Evolutionary conservation across 352 stramenopile species (phyloP).

Genomic region (Pythium phragmitis): DNA sequence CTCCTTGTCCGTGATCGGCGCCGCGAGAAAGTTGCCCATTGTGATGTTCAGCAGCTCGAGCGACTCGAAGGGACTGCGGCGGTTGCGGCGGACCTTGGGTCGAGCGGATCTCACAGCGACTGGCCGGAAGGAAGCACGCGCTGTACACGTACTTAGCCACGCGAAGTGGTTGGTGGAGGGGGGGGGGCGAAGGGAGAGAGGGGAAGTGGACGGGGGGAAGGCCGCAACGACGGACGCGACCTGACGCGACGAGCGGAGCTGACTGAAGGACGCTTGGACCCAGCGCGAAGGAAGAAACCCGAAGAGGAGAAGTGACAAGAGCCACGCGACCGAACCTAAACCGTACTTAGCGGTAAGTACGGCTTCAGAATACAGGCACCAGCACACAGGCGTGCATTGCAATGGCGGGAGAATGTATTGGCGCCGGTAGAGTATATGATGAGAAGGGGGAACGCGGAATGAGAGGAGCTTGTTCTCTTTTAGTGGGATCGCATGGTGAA

Average conservation of each 20-base stretch:
- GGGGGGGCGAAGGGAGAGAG: not conserved
- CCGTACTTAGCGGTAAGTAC: conserved; percentile 12
- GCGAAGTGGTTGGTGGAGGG: not conserved
- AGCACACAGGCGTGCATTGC: not conserved
- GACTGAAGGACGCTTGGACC: not conserved
- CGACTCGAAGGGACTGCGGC: conserved; percentile 18
- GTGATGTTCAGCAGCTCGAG: conserved; percentile 8
- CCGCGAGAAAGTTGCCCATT: conserved; percentile 84
- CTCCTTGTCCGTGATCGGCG: conserved; percentile 78
- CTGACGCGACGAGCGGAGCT: conserved; percentile 4
- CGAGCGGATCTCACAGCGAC: conserved; percentile 1
- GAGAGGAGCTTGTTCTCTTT: not conserved
- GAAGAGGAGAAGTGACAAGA: not conserved
- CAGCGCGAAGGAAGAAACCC: conserved; percentile 10
- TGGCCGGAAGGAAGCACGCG: not conserved
- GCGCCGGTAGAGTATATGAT: not conserved
- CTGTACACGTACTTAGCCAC: not conserved
- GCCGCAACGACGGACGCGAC: not conserved
- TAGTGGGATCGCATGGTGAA: conserved; percentile 75
- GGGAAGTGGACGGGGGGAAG: not conserved
- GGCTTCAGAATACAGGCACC: not conserved
- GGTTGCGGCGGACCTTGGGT: conserved; percentile 15
- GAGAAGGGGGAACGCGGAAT: not conserved
- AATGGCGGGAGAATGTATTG: not conserved
- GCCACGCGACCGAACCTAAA: conserved; percentile 2